Evolutionary conservation across 2,329 filamentous ascomycete genomes (phyloP).

Genomic region (Amylocarpus encephaloides): DNA sequence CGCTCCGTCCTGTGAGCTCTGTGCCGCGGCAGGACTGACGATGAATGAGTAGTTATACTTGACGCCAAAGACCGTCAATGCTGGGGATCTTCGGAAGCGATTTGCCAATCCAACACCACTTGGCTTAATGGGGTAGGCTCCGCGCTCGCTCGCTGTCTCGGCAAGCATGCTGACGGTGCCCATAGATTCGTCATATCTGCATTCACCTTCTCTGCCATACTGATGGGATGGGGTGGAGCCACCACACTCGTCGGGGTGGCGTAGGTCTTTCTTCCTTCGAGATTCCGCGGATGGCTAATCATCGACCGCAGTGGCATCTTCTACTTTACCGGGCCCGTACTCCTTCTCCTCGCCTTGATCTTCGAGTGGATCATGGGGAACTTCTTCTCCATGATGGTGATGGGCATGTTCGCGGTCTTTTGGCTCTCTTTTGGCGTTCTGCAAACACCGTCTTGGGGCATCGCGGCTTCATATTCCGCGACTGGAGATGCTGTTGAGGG

Average conservation of each 20-base stretch:
- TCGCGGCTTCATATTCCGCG: slow-evolving; percentile 38
- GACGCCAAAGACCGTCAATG: slow-evolving; percentile 15
- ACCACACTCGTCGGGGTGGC: slow-evolving; percentile 18
- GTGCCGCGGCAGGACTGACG: no score
- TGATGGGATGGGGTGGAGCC: slow-evolving; percentile 23
- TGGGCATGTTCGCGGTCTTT: slow-evolving; percentile 47
- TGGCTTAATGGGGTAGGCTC: slow-evolving; percentile 20
- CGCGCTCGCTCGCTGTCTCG: no score
- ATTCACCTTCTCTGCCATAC: slow-evolving; percentile 15
- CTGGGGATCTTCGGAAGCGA: slow-evolving; percentile 18
- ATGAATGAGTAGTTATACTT: slow-evolving; percentile 16
- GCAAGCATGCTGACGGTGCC: neutral
- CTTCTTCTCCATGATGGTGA: slow-evolving; percentile 47
- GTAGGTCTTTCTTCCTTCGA: slow-evolving; percentile 6
- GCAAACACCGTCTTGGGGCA: slow-evolving; percentile 42
- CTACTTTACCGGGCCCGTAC: slow-evolving; percentile 36
- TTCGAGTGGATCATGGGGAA: slow-evolving; percentile 49
- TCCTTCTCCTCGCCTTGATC: slow-evolving; percentile 41
- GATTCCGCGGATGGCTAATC: neutral
- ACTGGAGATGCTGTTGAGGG: slow-evolving; percentile 39
- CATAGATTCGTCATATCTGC: slow-evolving; percentile 34
- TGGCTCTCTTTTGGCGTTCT: slow-evolving; percentile 43
- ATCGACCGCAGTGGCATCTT: slow-evolving; percentile 17
- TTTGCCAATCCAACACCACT: slow-evolving; percentile 23
- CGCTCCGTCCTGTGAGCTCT: no score